Evolutionary conservation across 352 stramenopile genomes (phyloP).

Genomic region (Globisporangium megalacanthum): DNA sequence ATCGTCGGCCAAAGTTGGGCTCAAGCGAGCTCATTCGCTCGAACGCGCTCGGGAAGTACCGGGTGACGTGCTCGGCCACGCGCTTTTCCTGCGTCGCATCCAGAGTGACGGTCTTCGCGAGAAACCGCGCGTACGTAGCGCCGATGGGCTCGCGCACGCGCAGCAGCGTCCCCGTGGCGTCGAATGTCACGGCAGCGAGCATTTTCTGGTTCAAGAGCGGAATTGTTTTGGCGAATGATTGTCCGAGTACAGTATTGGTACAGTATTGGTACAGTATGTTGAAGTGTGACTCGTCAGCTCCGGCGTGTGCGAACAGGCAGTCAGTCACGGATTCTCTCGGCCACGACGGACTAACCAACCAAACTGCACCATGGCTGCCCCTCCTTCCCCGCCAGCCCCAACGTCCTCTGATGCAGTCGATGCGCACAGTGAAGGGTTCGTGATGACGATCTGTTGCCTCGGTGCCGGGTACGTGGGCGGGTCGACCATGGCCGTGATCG

Average conservation of each 20-base stretch:
- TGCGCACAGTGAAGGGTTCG: conserved; percentile 1
- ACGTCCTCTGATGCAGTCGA: conserved; percentile 9
- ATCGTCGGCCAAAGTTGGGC: conserved; percentile 46
- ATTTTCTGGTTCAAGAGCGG: no score
- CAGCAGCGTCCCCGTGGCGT: conserved; percentile 72
- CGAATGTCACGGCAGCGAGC: conserved; percentile 40
- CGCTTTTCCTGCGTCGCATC: conserved; percentile 10
- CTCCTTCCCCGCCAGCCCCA: neutral
- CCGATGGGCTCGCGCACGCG: conserved; percentile 37
- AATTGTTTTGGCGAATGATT: no score
- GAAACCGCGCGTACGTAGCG: conserved; percentile 45
- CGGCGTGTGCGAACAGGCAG: neutral
- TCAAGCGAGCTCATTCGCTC: conserved; percentile 10
- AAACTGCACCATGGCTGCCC: neutral
- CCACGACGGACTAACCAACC: neutral
- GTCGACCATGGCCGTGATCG: conserved; percentile 99
- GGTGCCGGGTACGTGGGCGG: conserved; percentile 98
- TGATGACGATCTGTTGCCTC: conserved; percentile 95
- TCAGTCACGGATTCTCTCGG: neutral
- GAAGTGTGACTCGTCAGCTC: no score
- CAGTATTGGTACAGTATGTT: no score
- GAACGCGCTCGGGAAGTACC: conserved; percentile 42
- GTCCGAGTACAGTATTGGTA: no score
- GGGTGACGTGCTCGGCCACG: conserved; percentile 19
- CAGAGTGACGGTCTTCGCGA: conserved; percentile 29